Conservation (phyloP, 1,284 basidiomycete species). For the Megacollybia platyphylla region DNA sequence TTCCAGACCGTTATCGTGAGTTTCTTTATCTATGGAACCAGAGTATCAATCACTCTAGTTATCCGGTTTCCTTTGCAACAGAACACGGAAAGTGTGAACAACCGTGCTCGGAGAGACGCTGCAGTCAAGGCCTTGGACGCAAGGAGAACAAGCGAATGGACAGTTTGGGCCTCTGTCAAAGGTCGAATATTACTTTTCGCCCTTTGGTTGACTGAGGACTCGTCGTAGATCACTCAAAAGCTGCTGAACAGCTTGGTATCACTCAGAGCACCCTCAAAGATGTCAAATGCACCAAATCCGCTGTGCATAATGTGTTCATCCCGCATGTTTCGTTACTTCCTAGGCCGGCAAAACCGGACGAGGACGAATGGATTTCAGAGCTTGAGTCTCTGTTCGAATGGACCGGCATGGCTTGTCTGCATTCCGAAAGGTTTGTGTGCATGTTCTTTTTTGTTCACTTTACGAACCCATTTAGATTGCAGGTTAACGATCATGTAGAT, state of each 20-base stretch:
- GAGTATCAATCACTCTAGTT: not conserved
- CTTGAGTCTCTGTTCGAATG: slow-evolving; percentile 47
- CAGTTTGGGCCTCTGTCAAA: not conserved
- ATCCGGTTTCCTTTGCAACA: not conserved
- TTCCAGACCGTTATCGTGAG: slow-evolving; percentile 28
- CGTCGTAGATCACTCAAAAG: not conserved
- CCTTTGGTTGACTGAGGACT: not conserved
- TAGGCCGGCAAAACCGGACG: slow-evolving; percentile 11
- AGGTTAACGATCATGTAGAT: slow-evolving; percentile 29
- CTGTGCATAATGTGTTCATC: slow-evolving; percentile 11
- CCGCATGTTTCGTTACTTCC: slow-evolving; percentile 19
- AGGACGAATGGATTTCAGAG: slow-evolving; percentile 25
- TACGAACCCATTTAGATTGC: slow-evolving; percentile 16
- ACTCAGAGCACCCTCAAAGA: not conserved
- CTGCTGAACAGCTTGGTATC: not conserved
- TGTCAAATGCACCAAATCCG: not conserved
- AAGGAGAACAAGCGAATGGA: not conserved
- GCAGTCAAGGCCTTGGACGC: not conserved
- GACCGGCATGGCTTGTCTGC: slow-evolving; percentile 47
- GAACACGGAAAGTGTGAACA: not conserved
- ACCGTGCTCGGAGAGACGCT: not conserved
- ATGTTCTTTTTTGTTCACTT: not conserved
- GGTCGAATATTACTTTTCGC: not conserved
- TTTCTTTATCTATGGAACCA: slow-evolving; percentile 6
- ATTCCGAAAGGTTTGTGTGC: slow-evolving; percentile 23